A percentile compares a stretch with the other conserved stretches of the same genome.
Evolutionary conservation across 1,284 basidiomycete genomes (phyloP).

Genomic region (Ceratobasidium sp.): DNA sequence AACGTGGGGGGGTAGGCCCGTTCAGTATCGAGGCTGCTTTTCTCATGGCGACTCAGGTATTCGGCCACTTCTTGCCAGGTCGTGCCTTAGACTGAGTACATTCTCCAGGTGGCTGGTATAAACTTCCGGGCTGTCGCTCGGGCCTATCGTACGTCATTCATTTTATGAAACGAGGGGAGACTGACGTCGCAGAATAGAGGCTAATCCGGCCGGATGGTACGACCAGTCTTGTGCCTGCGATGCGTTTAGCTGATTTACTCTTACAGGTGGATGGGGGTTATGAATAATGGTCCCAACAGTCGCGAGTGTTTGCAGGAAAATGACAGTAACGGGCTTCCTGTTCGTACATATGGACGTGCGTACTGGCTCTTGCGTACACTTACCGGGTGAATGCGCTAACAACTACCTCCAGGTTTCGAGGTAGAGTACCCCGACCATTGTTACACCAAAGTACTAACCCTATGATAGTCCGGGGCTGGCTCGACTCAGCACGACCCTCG

Average conservation of each 20-base stretch:
- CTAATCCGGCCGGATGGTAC: neutral
- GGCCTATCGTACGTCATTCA: neutral
- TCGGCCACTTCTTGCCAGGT: no score
- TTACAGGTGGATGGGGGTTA: slow-evolving; percentile 14
- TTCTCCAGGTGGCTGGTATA: neutral
- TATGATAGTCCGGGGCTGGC: neutral
- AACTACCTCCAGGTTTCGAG: neutral
- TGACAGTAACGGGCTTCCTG: neutral
- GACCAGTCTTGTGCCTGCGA: no score
- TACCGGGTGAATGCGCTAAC: neutral
- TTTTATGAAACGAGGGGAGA: neutral
- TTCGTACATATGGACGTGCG: neutral
- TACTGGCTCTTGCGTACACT: neutral
- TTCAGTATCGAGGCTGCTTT: slow-evolving; percentile 20
- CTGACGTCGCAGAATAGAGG: neutral
- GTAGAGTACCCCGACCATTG: neutral
- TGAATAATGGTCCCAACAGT: neutral
- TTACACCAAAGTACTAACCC: no score
- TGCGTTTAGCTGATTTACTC: neutral
- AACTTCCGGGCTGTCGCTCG: slow-evolving; percentile 1
- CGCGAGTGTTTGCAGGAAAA: neutral
- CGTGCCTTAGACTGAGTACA: no score
- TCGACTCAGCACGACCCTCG: neutral
- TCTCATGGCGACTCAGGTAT: slow-evolving; percentile 12
- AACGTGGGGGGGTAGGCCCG: neutral